Evolutionary conservation across 768 basidiomycete genomes (phyloP), one percentile per base, ranked within the genome.

Genomic region (Agaricus bisporus): DNA sequence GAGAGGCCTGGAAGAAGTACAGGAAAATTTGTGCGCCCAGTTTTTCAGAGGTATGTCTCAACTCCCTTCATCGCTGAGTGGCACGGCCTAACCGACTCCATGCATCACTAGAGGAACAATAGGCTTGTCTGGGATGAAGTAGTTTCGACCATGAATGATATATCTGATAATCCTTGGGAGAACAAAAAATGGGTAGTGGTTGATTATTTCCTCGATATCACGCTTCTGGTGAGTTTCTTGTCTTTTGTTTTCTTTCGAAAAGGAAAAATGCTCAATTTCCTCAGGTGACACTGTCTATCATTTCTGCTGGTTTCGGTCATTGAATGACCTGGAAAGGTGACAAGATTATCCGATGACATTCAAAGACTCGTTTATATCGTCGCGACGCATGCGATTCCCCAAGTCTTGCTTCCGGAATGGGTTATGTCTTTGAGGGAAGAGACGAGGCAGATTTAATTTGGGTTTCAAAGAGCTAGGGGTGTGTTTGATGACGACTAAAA

Each of bases 1-100:
- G 78, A n/a, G 77, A 80, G 2, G 74, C 80, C 55, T 87, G 84
- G 84, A 83, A 83, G 63, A 74, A 75, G 28, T 83, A 82, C 57
- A 67, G 83, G 41, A 82, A 80, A 63, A 75, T 86, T 38, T 67
- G 76, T 15, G 81, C 81, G 2, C 82, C 83, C 11, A 77, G 81
- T 0, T 86, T 86, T 63, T 80, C 80, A 4, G 82, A 84, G 62
- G 82, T 82, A 50, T 32, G 11, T 37, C 66, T 58, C 26, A 8
- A 14, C n/a, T 1, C 3, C 3, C 56, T 8, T 29, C 32, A 2
- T 22, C 22, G 4, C n/a, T 22, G 22, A 22, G 22, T 22, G 22
- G 22, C 2, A 32, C 32, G 7, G 3, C 32, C 11, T 32, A 32
- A 32, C 5, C 5, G 26, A 5, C 2, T 9, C 2, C 22, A 26